Evolutionary conservation across 2,329 filamentous ascomycete species (phyloP).

Genomic region (Fusarium brevicatenulatum): DNA sequence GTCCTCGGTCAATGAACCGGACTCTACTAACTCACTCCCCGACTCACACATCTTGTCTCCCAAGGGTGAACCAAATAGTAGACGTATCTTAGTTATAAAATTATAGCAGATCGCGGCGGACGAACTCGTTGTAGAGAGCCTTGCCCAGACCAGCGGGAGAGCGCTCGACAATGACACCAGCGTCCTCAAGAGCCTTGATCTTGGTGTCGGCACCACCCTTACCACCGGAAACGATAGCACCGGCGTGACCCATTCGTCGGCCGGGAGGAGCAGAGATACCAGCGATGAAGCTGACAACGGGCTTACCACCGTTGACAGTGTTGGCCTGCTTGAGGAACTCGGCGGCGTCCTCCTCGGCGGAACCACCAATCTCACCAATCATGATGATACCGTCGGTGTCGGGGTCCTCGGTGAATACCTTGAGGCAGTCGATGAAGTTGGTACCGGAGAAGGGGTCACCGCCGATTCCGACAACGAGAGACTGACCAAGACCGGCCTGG

Average conservation of each 20-base stretch:
- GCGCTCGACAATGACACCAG: constrained; percentile 95
- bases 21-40: constrained; percentile 38
- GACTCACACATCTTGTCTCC: constrained; percentile 18
- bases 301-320: constrained; percentile 85
- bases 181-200: constrained; percentile 92
- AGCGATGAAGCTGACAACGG: constrained; percentile 97
- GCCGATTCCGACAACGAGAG: constrained; percentile 96
- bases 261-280: constrained; percentile 97
- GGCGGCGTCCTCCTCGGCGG: constrained; percentile 96
- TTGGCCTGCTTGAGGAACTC: constrained; percentile 96
- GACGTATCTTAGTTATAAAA: constrained; percentile 30
- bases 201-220: constrained; percentile 99
- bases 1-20: constrained; percentile 31
- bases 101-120: constrained; percentile 95
- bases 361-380: constrained; percentile 99
- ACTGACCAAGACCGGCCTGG: constrained; percentile 95
- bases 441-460: constrained; percentile 99
- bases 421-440: constrained; percentile 99
- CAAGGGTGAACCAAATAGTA: constrained; percentile 14
- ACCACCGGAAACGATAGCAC: constrained; percentile 96
- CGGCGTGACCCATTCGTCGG: constrained; percentile 97
- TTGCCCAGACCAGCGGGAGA: constrained; percentile 93
- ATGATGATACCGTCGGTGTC: constrained; percentile 99
- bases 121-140: constrained; percentile 93
- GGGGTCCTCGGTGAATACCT: constrained; percentile 93